Evolutionary conservation across 805 yeast species (phyloP).

Genomic region (Naumovozyma baii): DNA sequence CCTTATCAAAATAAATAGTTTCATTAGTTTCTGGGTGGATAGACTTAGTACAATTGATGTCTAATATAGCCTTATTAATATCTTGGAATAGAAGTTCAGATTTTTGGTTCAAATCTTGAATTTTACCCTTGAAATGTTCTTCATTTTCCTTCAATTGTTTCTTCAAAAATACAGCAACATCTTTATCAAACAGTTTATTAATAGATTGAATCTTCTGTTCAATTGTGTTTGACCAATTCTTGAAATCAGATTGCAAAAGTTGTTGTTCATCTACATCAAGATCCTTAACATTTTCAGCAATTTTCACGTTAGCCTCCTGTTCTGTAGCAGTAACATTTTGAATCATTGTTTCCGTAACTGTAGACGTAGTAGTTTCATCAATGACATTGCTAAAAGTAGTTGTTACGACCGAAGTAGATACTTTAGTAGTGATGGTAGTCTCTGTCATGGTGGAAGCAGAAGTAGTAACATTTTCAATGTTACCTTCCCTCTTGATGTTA

Average conservation of each 20-base stretch:
- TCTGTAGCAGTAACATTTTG: no score
- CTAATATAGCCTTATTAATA: slow-evolving; percentile 29
- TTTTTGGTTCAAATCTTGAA: slow-evolving; percentile 27
- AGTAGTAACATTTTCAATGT: not conserved
- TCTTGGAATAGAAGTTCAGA: slow-evolving; percentile 21
- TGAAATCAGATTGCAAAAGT: slow-evolving; percentile 29
- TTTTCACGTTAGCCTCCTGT: slow-evolving; percentile 9
- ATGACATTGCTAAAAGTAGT: not conserved
- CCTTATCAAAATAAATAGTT: slow-evolving; percentile 28
- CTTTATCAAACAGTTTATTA: slow-evolving; percentile 31
- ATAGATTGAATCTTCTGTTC: slow-evolving; percentile 33
- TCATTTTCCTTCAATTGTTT: slow-evolving; percentile 21
- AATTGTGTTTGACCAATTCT: slow-evolving; percentile 31
- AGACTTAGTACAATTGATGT: slow-evolving; percentile 31
- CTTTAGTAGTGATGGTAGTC: not conserved
- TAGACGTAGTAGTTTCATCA: slow-evolving; percentile 10
- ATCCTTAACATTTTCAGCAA: slow-evolving; percentile 5
- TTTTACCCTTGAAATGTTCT: slow-evolving; percentile 27
- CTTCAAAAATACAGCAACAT: slow-evolving; percentile 27
- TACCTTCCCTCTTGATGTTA: not conserved
- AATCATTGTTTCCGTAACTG: no score
- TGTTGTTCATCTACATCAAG: slow-evolving; percentile 16
- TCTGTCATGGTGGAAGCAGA: not conserved
- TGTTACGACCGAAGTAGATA: not conserved
- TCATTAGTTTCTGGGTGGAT: slow-evolving; percentile 27